Evolutionary conservation across 495 filamentous ascomycete genomes (phyloP).

Genomic region (Cercophora scortea): DNA sequence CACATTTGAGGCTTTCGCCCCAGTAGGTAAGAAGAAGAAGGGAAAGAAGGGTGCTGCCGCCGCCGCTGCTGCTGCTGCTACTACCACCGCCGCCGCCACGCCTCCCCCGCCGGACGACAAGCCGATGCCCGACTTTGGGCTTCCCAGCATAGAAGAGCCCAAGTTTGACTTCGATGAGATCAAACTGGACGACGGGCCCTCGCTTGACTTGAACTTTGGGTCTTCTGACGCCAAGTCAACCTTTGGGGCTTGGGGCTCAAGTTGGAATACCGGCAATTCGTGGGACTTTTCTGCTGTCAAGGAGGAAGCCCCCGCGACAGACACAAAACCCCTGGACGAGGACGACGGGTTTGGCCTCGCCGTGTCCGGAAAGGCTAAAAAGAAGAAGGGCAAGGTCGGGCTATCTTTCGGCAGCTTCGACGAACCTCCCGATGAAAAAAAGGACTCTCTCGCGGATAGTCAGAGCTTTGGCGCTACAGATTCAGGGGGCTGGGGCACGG

Average conservation of each 20-base stretch:
- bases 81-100: constrained; percentile 1
- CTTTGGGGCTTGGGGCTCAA: constrained; percentile 26
- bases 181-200: constrained; percentile 39
- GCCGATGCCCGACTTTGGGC: constrained; percentile 12
- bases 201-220: constrained; percentile 28
- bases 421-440: constrained; percentile 18
- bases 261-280: constrained; percentile 24
- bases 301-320: neutral
- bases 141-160: constrained; percentile 11
- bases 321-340: constrained; percentile 31
- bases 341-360: constrained; percentile 26
- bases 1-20: neutral
- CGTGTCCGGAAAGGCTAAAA: constrained; percentile 22
- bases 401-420: neutral
- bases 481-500: constrained; percentile 11
- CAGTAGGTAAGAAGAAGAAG: constrained; percentile 39
- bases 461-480: neutral
- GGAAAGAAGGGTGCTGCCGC: constrained; percentile 24
- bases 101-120: constrained; percentile 9
- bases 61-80: constrained; percentile 1
- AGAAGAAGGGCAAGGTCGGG: constrained; percentile 26
- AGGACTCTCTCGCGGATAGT: constrained; percentile 9
- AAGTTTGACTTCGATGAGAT: constrained; percentile 39
- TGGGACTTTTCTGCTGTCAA: constrained; percentile 25
- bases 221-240: constrained; percentile 22